phyloP scores from a whole-genome alignment of 78 protist genomes.

The Dictyostelium intermedium region DNA sequence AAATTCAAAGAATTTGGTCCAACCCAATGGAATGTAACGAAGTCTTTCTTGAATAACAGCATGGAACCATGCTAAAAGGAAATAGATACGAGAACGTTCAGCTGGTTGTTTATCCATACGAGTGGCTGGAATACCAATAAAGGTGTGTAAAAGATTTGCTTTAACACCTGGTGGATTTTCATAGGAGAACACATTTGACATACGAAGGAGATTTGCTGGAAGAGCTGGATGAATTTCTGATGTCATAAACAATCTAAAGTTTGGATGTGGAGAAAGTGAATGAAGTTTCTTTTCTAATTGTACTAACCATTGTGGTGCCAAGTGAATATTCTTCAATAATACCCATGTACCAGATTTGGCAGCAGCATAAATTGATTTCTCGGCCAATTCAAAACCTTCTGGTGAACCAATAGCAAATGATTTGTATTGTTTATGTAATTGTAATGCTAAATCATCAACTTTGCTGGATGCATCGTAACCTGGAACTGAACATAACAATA shows the following conservation, averaged over 20 bases:
- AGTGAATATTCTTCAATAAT: constrained; percentile 98
- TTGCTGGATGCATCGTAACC: constrained; percentile 94
- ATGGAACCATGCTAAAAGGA: constrained; percentile 97
- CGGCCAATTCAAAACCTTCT: constrained; percentile 95
- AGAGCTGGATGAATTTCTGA: constrained; percentile 91
- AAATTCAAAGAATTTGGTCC: constrained; percentile 96
- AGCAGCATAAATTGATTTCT: constrained; percentile 88
- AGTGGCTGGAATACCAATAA: constrained; percentile 31
- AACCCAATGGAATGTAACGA: constrained; percentile 96
- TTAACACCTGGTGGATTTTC: constrained; percentile 98
- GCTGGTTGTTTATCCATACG: constrained; percentile 61
- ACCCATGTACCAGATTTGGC: constrained; percentile 96
- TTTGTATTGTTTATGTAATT: constrained; percentile 58
- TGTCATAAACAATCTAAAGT: constrained; percentile 96
- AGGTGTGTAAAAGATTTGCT: constrained; percentile 86
- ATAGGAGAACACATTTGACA: constrained; percentile 87
- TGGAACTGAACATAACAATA: constrained; percentile 91
- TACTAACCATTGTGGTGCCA: constrained; percentile 95
- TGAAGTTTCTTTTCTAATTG: constrained; percentile 95
- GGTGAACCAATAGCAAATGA: constrained; percentile 97
- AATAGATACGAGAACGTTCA: constrained; percentile 91
- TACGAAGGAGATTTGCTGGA: constrained; percentile 92
- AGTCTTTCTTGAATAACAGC: constrained; percentile 94
- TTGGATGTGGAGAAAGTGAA: constrained; percentile 77
- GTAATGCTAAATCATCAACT: constrained; percentile 79